Evolutionary conservation across 192 early-diverging fungal species (phyloP), one percentile per base, ranked within the genome.

Genomic region (Linnemannia exigua): DNA sequence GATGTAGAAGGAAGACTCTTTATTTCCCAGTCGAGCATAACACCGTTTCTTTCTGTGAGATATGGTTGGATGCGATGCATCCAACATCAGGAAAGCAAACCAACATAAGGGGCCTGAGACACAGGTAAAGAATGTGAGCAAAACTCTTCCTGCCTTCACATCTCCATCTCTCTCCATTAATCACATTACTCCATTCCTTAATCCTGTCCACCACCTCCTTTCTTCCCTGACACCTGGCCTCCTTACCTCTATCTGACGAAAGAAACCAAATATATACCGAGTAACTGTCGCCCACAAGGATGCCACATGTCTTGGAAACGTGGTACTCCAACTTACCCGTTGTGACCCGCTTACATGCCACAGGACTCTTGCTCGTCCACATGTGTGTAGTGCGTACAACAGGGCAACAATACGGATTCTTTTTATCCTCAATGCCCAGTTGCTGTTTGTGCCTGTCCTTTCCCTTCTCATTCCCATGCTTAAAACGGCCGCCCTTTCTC

Each of bases 361-460:
- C 58, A 63, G 58, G 58, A 63, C 58, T 63, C 28, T 14, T 63
- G 25, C 12, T 63, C 58, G 58, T 63, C 58, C 58, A 63, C 58
- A 31, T 63, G 58, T 63, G 58, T 63, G 58, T 63, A 31, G 58
- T 63, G 28, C 58, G 58, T 63, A 63, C 28, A 31, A 63, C n/a
- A 25, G 22, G 6, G n/a, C 25, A 63, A 31, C 1, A 61, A 63
- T n/a, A 20, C 22, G 28, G 22, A 63, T 22, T 12, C 28, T 28
- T 9, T 9, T 14, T 31, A n/a, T 44, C 9, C 5, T 63, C 28
- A 63, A 50, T 63, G 15, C 28, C 3, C 6, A 8, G 25, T 25
- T n/a, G 58, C 28, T 63, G 12, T 31, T 7, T 58, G 5, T n/a
- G n/a, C n/a, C n/a, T 7, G 17, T 52, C 22, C 52, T 25, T 54